Evolutionary conservation across 2,329 filamentous ascomycete genomes (phyloP).

Genomic region (Xylogone sp.): DNA sequence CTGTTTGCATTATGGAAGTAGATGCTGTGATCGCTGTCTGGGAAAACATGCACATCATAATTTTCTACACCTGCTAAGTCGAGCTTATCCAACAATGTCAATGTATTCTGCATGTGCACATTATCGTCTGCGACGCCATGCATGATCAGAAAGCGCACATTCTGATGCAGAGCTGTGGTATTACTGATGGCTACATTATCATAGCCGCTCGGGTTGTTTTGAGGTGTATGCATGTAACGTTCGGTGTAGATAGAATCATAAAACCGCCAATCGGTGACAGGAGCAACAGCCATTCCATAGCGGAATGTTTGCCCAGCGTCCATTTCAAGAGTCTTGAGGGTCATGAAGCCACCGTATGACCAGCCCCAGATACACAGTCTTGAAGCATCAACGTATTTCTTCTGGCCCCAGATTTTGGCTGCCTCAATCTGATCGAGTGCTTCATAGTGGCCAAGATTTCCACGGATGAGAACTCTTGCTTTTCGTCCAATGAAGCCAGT

Average conservation of each 20-base stretch:
- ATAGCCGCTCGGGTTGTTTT: conserved; percentile 77
- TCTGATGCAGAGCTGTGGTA: conserved; percentile 66
- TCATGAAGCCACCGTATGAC: conserved; percentile 95
- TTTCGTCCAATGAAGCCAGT: conserved; percentile 87
- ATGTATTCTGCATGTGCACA: conserved; percentile 92
- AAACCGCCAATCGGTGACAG: conserved; percentile 96
- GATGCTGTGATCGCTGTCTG: conserved; percentile 92
- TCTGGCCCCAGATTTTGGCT: conserved; percentile 77
- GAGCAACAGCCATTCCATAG: conserved; percentile 97
- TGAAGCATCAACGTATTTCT: conserved; percentile 76
- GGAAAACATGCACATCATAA: conserved; percentile 95
- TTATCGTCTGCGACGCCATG: conserved; percentile 97
- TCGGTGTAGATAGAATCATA: conserved; percentile 96
- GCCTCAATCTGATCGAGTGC: conserved; percentile 87
- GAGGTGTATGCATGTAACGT: conserved; percentile 93
- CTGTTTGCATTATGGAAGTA: conserved; percentile 89
- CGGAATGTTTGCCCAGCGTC: conserved; percentile 88
- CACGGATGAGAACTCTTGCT: conserved; percentile 76
- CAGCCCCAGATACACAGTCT: conserved; percentile 96
- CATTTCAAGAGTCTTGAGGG: conserved; percentile 88
- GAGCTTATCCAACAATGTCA: conserved; percentile 81
- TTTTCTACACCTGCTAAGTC: conserved; percentile 81
- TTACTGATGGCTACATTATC: conserved; percentile 70
- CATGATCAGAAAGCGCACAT: conserved; percentile 89
- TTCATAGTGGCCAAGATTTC: conserved; percentile 81